Evolutionary conservation across 2,329 filamentous ascomycete species (phyloP).

Genomic region (Lasiodiplodia hormozganensis): DNA sequence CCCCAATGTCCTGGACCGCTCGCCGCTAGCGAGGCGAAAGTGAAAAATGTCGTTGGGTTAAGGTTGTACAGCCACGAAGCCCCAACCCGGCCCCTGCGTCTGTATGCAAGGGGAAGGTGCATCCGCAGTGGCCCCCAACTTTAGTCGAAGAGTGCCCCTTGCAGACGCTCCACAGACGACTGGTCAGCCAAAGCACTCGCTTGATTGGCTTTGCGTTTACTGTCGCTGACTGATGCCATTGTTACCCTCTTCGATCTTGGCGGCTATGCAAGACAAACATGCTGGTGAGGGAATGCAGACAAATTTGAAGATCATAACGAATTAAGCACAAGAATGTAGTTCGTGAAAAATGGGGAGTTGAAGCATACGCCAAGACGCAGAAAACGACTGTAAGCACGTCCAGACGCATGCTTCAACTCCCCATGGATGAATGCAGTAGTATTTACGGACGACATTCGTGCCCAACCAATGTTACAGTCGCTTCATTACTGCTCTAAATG

Average conservation of each 20-base stretch:
- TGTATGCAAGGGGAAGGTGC: background rate
- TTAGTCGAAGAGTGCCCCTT: background rate
- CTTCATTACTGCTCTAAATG: slow-evolving; percentile 2
- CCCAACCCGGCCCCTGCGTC: background rate
- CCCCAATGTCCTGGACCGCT: background rate
- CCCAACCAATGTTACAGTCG: background rate
- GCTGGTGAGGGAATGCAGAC: background rate
- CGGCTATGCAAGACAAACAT: background rate
- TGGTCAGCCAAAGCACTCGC: background rate
- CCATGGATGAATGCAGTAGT: background rate
- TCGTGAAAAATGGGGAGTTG: background rate
- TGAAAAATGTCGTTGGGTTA: background rate
- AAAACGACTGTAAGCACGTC: background rate
- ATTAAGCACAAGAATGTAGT: background rate
- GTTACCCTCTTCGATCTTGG: background rate
- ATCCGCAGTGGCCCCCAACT: background rate
- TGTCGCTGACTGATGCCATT: background rate
- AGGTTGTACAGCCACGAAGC: background rate
- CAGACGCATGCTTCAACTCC: background rate
- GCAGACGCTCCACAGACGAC: background rate
- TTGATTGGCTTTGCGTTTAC: background rate
- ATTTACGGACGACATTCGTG: slow-evolving; percentile 6
- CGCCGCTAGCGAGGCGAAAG: background rate
- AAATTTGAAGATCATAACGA: background rate
- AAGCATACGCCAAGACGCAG: background rate